Percentiles rank a stretch among this genome's conserved stretches.
Evolutionary conservation across 768 basidiomycete species (phyloP).

Genomic region (Leccinum boreale): DNA sequence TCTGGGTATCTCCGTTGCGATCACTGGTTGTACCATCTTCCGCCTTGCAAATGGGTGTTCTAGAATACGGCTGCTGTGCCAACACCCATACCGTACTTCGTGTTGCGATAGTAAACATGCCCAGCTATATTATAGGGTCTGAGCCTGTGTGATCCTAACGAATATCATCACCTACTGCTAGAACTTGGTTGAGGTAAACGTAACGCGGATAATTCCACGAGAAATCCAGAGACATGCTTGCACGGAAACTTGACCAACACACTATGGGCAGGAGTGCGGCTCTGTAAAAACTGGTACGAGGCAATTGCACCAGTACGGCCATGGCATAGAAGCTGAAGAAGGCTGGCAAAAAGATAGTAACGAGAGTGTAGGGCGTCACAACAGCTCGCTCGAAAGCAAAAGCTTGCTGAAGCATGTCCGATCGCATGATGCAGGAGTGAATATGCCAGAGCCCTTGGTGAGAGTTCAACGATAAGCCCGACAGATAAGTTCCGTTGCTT

Average conservation of each 20-base stretch:
- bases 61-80: slow-evolving; percentile 7
- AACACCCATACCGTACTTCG: slow-evolving; percentile 25
- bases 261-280: slow-evolving; percentile 48
- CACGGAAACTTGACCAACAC: slow-evolving; percentile 41
- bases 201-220: slow-evolving; percentile 13
- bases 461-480: background rate
- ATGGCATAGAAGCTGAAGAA: slow-evolving; percentile 47
- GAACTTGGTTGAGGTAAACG: slow-evolving; percentile 19
- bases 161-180: slow-evolving; percentile 14
- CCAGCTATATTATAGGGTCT: slow-evolving; percentile 10
- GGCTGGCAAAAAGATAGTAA: slow-evolving; percentile 39
- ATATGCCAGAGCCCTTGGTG: background rate
- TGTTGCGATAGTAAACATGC: slow-evolving; percentile 25
- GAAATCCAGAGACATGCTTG: slow-evolving; percentile 28
- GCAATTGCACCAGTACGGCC: slow-evolving; percentile 50
- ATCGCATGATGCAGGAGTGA: slow-evolving; percentile 4
- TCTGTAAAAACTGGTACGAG: slow-evolving; percentile 41
- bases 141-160: background rate
- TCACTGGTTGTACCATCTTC: background rate
- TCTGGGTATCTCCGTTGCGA: background rate
- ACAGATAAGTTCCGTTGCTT: no score
- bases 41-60: slow-evolving; percentile 6
- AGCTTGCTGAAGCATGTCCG: slow-evolving; percentile 8
- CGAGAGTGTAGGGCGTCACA: slow-evolving; percentile 28
- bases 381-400: slow-evolving; percentile 13